Base-by-base conservation (phyloP, 2,329 filamentous ascomycete species). In the Diaporthe sp. region DNA sequence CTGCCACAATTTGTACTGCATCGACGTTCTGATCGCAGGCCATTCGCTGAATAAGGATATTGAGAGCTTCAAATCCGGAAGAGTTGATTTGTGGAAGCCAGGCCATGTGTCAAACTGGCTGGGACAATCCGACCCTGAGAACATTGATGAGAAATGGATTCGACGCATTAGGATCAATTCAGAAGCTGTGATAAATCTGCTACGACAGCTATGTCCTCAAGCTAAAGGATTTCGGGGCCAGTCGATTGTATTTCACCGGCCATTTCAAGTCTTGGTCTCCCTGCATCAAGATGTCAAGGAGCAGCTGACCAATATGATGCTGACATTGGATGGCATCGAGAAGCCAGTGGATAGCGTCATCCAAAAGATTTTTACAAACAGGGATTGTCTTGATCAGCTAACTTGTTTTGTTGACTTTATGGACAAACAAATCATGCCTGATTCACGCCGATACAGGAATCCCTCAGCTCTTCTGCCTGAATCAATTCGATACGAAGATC, bases 341-440 rank as follows among this genome's bases (percentile, higher is more conserved):
- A n/a, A 10, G 0, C 5, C 0, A 4, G 9, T 25, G 19, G 7
- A 25, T 6, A 28, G 1, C 5, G 2, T 1, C 1, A 4, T 42
- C 4, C 33, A 6, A 8, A 30, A 35, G 6, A 7, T 42, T 0
- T 0, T 0, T 17, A 22, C 52, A 12, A 5, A 38, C 1, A n/a
- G 30, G 30, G 2, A 17, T 6, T 40, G 12, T 5, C 4, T 54
- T 5, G 45, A 33, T 4, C 54, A 72, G 47, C 7, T 66, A 4
- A 4, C 9, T 0, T 72, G 58, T 45, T 72, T 55, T 5, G 13
- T 72, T 5, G 28, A 67, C 4, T 72, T 72, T 13, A 72, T 72
- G 71, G 71, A 66, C 22, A 19, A 1, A 15, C 47, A 25, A 7
- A 67, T 67, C 10, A 66, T 72, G 71, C 71, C 71, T 12, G 35